Evolutionary conservation across 352 stramenopile species (phyloP).

Genomic region (Phytophthora pluvialis): DNA sequence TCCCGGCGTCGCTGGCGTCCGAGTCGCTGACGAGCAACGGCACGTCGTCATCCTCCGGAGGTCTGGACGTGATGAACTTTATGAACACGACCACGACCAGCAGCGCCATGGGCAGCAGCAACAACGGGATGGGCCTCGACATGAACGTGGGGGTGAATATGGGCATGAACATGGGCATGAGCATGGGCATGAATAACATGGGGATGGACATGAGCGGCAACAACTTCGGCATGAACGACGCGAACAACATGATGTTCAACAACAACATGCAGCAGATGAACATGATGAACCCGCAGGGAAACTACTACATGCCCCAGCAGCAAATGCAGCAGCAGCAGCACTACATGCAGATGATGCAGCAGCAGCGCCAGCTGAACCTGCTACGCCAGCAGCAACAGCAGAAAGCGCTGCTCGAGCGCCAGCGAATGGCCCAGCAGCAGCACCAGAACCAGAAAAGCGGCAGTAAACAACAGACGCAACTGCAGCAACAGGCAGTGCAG

Average conservation of each 20-base stretch:
- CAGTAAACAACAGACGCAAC: conserved; percentile 29
- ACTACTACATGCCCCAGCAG: conserved; percentile 73
- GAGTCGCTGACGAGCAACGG: conserved; percentile 48
- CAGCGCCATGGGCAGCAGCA: conserved; percentile 30
- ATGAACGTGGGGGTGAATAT: conserved; percentile 63
- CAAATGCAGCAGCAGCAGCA: conserved; percentile 86
- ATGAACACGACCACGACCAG: conserved; percentile 42
- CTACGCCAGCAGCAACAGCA: conserved; percentile 50
- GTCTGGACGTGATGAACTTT: conserved; percentile 48
- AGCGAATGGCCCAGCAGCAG: conserved; percentile 43
- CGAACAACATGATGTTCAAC: conserved; percentile 78
- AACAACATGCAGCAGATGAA: conserved; percentile 75
- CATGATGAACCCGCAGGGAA: conserved; percentile 79
- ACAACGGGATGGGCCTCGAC: conserved; percentile 36
- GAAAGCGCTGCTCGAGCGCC: conserved; percentile 39
- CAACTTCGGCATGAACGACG: conserved; percentile 58
- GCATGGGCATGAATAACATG: conserved; percentile 61
- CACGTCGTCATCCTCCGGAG: conserved; percentile 48
- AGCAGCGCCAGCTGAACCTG: conserved; percentile 44
- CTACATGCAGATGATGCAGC: conserved; percentile 66
- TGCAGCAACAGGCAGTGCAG: conserved; percentile 43
- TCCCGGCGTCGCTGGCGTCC: conserved; percentile 72
- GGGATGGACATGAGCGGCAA: conserved; percentile 69
- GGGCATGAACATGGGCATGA: conserved; percentile 62
- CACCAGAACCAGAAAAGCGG: conserved; percentile 31